Base-by-base conservation (phyloP, 345 rosid species). In the Bruguiera gymnorhiza region DNA sequence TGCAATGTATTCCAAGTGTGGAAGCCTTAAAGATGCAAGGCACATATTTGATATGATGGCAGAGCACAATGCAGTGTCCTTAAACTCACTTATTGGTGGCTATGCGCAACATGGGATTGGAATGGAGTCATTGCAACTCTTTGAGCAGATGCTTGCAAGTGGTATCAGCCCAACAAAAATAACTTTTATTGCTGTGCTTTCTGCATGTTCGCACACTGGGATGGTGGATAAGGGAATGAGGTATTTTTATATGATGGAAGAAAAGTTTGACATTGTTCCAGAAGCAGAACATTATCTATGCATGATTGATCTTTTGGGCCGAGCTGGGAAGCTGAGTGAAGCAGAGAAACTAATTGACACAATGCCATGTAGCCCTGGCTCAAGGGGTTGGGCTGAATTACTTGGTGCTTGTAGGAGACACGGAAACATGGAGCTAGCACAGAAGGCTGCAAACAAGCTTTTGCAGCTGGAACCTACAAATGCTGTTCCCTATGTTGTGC, bases 231-330 rank as follows among this genome's bases (percentile, higher is more conserved):
- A 87, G 74, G 96, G 95, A 34, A 78, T 70, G 69, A 81, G 66
- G 65, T 88, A 82, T 67, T 91, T 94, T 73, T 76, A 83, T 55
- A 73, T 87, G 71, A 94, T 91, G 95, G 85, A 76, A 72, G 86
- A 83, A 58, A 80, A 63, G 52, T 91, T 88, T 70, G 84, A 80
- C 61, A 83, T 91, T 20, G 88, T 89, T 70, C 96, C 98, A 70
- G 95, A 91, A 76, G 83, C 79, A 53, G 95, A 91, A 71, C 98
- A 94, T 73, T 94, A 87, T 82, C 83, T 94, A 10, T 91, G 97
- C 78, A 89, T 94, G 95, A 85, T 89, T 20, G 97, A 91, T 88
- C 82, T 91, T 66, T 60, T 94, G 43, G 89, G 95, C 37, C 83
- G 97, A 68, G 90, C 96, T 24, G 96, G 98, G 43, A 81, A 88